phyloP scores from a whole-genome alignment of 225 moss, liverwort and hornwort species.

The Pseudisothecium myosuroides region DNA sequence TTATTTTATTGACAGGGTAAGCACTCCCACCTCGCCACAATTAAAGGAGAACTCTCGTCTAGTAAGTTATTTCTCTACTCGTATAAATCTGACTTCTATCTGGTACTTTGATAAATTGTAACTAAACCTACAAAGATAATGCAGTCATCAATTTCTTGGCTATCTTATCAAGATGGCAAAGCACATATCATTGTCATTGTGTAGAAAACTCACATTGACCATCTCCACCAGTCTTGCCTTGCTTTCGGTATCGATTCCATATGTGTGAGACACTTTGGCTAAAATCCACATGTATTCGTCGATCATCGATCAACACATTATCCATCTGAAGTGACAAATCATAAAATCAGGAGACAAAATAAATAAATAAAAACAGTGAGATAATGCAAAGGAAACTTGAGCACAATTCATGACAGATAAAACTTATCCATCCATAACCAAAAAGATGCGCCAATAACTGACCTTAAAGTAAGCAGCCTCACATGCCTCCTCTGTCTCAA shows the following conservation, averaged over 20 bases:
- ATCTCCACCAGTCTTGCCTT: constrained; percentile 65
- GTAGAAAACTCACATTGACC: constrained; percentile 39
- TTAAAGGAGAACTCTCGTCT: not conserved
- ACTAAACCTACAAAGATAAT: not conserved
- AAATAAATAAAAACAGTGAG: not conserved
- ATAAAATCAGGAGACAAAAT: not conserved
- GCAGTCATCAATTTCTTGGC: not conserved
- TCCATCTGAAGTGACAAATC: constrained; percentile 65
- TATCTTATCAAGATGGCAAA: not conserved
- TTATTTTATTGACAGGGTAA: not conserved
- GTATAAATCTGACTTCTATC: not conserved
- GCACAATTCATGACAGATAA: not conserved
- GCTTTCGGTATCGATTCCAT: constrained; percentile 87
- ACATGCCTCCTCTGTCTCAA: constrained; percentile 80
- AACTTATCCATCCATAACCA: not conserved
- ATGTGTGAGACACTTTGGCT: constrained; percentile 93
- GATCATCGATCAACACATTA: constrained; percentile 94
- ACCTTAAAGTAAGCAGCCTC: constrained; percentile 97
- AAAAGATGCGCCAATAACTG: not conserved
- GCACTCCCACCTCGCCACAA: not conserved
- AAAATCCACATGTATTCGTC: constrained; percentile 97
- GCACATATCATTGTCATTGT: not conserved
- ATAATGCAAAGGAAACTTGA: not conserved
- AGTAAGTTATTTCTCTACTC: not conserved
- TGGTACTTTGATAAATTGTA: not conserved